Conservation (phyloP, 1,139 yeast species). For the Geotrichum histeridarum region DNA sequence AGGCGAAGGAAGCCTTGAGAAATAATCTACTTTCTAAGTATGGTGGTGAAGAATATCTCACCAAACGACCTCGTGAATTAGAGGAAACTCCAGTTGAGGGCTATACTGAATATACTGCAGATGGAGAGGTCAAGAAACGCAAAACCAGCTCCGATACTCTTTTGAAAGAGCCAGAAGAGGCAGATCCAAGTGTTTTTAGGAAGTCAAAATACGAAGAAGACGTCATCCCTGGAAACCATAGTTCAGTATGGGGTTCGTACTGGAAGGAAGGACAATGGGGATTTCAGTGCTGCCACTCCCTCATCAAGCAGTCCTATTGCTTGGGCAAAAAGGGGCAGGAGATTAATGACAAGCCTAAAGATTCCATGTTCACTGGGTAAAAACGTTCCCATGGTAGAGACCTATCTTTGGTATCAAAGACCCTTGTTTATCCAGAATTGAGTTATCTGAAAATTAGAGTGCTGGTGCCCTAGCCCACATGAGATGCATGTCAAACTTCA, state of each 20-base stretch:
- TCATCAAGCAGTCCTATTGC: slow-evolving; percentile 38
- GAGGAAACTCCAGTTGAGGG: slow-evolving; percentile 25
- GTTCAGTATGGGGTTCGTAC: slow-evolving; percentile 47
- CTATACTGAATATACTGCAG: slow-evolving; percentile 28
- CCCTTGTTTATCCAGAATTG: too few species aligned
- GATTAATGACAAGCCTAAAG: slow-evolving; percentile 14
- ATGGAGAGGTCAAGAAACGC: slow-evolving; percentile 23
- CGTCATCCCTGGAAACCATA: slow-evolving; percentile 40
- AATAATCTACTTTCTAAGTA: slow-evolving; percentile 41
- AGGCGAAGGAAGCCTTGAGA: slow-evolving; percentile 35
- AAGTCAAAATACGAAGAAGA: slow-evolving; percentile 41
- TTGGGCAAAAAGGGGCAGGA: slow-evolving; percentile 24
- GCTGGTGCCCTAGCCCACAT: too few species aligned
- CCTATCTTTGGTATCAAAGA: neutral
- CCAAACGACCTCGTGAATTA: slow-evolving; percentile 29
- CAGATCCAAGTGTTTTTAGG: slow-evolving; percentile 11
- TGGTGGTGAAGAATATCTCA: slow-evolving; percentile 35
- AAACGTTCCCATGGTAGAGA: neutral
- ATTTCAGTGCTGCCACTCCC: slow-evolving; percentile 44
- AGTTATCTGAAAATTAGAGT: too few species aligned
- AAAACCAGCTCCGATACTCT: slow-evolving; percentile 9
- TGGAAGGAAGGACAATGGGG: slow-evolving; percentile 50
- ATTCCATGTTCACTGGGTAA: slow-evolving; percentile 4
- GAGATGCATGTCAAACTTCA: too few species aligned
- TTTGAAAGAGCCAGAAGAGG: slow-evolving; percentile 17